These are phyloP conservation scores for Dryas octopetala DNA, from an alignment of 306 rosid species.

Conservation along the genomic window DNA sequence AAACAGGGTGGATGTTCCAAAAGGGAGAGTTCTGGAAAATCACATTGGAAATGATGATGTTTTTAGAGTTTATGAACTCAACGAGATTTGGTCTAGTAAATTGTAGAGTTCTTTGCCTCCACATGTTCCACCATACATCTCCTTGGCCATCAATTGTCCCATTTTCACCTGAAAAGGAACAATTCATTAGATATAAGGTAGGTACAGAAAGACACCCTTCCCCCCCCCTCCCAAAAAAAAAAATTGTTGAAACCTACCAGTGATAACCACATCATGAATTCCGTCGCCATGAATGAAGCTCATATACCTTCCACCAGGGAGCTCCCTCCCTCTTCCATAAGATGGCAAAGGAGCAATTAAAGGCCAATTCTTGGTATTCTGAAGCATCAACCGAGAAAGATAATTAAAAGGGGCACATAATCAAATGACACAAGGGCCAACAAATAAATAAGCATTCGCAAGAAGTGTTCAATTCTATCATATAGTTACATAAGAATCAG, in stretches of 20 bases:
- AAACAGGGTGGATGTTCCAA: conserved; percentile 97
- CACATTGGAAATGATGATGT: conserved; percentile 75
- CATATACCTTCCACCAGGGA: conserved; percentile 75
- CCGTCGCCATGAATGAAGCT: conserved; percentile 85
- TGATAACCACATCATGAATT: conserved; percentile 66
- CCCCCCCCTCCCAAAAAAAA: background rate
- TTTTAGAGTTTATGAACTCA: conserved; percentile 69
- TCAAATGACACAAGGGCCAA: background rate
- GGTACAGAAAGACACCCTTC: background rate
- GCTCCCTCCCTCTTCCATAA: conserved; percentile 95
- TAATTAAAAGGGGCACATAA: background rate
- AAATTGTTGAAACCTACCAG: conserved; percentile 51
- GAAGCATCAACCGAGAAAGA: conserved; percentile 33
- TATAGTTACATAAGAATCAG: background rate
- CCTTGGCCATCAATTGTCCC: conserved; percentile 98
- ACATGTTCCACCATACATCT: conserved; percentile 95
- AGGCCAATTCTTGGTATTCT: conserved; percentile 78
- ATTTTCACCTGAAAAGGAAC: conserved; percentile 54
- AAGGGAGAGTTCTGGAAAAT: conserved; percentile 83
- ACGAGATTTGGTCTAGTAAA: conserved; percentile 86
- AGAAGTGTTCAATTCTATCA: background rate
- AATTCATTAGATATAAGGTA: background rate
- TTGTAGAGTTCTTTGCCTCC: conserved; percentile 81
- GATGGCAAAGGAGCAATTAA: conserved; percentile 87
- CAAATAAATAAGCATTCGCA: background rate